Conservation (phyloP, 108 stramenopile genomes). For the Conticribra guillardii region DNA sequence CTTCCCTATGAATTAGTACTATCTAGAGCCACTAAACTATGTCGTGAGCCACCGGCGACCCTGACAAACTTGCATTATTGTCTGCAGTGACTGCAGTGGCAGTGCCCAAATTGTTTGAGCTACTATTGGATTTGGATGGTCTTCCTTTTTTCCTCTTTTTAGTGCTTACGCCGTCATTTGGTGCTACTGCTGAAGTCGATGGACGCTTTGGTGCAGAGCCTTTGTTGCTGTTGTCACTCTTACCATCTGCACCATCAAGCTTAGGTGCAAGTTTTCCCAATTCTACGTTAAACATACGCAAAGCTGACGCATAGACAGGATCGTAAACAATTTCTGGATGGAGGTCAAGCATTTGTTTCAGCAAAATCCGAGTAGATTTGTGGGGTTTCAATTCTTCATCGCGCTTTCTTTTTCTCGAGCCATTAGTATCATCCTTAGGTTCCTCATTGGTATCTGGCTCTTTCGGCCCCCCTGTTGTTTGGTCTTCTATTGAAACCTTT, state of each 20-base stretch:
- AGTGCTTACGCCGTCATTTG: background rate
- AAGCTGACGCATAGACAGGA: slow-evolving; percentile 35
- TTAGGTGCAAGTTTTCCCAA: slow-evolving; percentile 5
- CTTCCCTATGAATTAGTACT: no score
- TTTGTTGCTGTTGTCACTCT: slow-evolving; percentile 3
- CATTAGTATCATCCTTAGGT: background rate
- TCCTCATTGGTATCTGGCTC: no score
- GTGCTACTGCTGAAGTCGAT: slow-evolving; percentile 1
- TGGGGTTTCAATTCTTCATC: background rate
- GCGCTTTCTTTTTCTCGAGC: background rate
- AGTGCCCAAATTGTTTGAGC: background rate
- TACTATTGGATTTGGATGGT: slow-evolving; percentile 2
- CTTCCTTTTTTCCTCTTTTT: slow-evolving; percentile 25
- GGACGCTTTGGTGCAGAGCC: no score
- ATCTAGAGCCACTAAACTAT: no score
- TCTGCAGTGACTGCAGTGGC: background rate
- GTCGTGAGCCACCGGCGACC: background rate
- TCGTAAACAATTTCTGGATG: slow-evolving; percentile 38
- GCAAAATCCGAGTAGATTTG: slow-evolving; percentile 1
- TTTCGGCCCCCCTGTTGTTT: no score
- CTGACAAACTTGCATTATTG: background rate
- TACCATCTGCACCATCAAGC: background rate
- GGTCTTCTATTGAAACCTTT: background rate
- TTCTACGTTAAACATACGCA: slow-evolving; percentile 33
- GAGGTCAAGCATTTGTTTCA: slow-evolving; percentile 26